Conservation (phyloP, 352 stramenopile species). For the Thraustotheca clavata region DNA sequence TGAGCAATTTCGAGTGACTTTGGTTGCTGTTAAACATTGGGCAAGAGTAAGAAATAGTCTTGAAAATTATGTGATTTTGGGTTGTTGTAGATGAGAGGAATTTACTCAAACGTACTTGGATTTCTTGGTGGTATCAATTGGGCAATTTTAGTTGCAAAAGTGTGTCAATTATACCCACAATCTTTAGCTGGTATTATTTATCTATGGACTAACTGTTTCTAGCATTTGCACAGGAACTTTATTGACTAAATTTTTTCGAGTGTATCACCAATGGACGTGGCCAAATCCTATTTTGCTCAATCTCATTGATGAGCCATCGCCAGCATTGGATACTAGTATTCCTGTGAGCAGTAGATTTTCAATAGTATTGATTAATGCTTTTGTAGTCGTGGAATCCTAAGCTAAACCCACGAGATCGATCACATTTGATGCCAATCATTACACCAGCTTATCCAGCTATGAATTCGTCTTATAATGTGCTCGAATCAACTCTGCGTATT, state of each 20-base stretch:
- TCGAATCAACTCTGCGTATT: conserved; percentile 82
- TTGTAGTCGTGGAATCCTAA: conserved; percentile 73
- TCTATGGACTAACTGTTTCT: background rate
- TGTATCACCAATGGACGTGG: conserved; percentile 95
- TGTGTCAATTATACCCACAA: conserved; percentile 90
- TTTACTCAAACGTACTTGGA: conserved; percentile 99
- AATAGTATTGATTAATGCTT: background rate
- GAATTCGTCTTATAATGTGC: conserved; percentile 98
- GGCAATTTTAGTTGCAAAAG: conserved; percentile 94
- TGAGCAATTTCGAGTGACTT: conserved; percentile 81
- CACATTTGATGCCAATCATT: conserved; percentile 98
- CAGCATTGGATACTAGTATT: background rate
- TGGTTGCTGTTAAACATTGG: conserved; percentile 90
- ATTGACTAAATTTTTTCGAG: conserved; percentile 92
- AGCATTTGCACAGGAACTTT: conserved; percentile 50
- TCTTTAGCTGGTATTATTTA: conserved; percentile 27
- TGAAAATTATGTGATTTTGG: conserved; percentile 10
- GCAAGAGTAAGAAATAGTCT: conserved; percentile 38
- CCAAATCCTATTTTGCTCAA: conserved; percentile 90
- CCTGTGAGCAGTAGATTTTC: background rate
- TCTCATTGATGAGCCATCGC: conserved; percentile 26
- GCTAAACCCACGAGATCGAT: conserved; percentile 68
- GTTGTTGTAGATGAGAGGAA: conserved; percentile 60
- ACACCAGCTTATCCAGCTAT: conserved; percentile 97
- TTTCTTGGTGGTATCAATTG: conserved; percentile 99